Percentiles rank a stretch among this genome's conserved stretches.
Conservation (phyloP, 176 grass and related monocot genomes). For the Rhipidocladum racemiflorum region DNA sequence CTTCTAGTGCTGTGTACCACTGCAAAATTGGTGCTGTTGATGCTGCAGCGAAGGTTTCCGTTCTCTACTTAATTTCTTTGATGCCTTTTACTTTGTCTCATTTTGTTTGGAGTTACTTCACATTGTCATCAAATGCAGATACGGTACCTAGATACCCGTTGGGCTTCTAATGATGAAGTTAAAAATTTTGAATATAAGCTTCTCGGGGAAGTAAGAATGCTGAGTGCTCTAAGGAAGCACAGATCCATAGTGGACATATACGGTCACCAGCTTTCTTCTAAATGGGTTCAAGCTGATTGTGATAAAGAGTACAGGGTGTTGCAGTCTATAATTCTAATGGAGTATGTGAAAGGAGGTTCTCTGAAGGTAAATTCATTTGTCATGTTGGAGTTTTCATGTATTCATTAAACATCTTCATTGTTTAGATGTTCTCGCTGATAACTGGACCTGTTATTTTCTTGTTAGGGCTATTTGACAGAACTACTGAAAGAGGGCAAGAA, state of each 20-base stretch:
- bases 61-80: constrained; percentile 16
- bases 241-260: constrained; percentile 88
- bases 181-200: constrained; percentile 76
- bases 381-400: not conserved
- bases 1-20: constrained; percentile 57
- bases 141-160: constrained; percentile 54
- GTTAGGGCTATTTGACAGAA: constrained; percentile 71
- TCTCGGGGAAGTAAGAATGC: constrained; percentile 90
- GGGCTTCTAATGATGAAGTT: constrained; percentile 55
- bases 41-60: constrained; percentile 84
- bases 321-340: constrained; percentile 85
- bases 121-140: constrained; percentile 44
- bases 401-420: constrained; percentile 10
- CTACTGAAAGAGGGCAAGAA: constrained; percentile 74
- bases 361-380: constrained; percentile 60
- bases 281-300: constrained; percentile 71
- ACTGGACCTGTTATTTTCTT: constrained; percentile 13
- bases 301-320: constrained; percentile 77
- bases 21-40: constrained; percentile 83
- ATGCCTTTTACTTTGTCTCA: not conserved
- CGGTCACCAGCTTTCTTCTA: constrained; percentile 89
- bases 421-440: constrained; percentile 4
- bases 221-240: constrained; percentile 78
- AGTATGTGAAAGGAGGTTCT: constrained; percentile 91
- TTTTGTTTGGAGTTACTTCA: constrained; percentile 31